Base-by-base conservation (phyloP, 495 filamentous ascomycete genomes). In the Terfezia claveryi region DNA sequence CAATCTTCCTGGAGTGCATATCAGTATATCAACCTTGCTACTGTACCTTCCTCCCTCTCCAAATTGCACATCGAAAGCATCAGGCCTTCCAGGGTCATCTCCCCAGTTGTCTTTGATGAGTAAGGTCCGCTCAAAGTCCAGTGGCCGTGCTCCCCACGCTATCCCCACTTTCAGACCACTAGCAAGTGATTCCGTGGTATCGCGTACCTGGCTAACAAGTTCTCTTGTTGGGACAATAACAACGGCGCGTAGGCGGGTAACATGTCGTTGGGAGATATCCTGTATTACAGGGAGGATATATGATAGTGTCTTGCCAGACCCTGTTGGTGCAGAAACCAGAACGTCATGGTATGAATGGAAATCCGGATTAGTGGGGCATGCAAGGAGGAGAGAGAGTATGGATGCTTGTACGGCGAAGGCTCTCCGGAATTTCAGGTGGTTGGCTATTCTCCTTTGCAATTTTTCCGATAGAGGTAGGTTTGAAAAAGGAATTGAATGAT, bases 161-260 rank as follows among this genome's bases (percentile, higher is more conserved):
- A 80, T 85, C 5, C 79, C 88, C 36, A 95, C 74, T 57, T 81
- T 82, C 20, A 93, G 68, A 17, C 78, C 78, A 53, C 37, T 68
- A 57, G 56, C 32, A 17, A 59, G 62, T n/a, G 59, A 74, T 72
- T 6, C 70, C 64, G 23, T 67, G 57, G 14, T 78, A 72, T 57
- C 81, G 37, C 80, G 74, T 8, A 82, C 87, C 67, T 98, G 91
- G 41, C 74, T 76, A 12, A 94, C 87, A 37, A 96, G 73, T 60
- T 95, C 88, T 69, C 89, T 69, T 0, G 91, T 96, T 4, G 89
- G 89, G 12, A 96, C 76, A 9, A 95, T 80, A 57, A 96, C 77
- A 7, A 95, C 64, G 2, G 77, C 88, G 50, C 83, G 73, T 0
- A 95, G 69, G 52, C 73, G 76, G 0, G 79, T 81, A 4, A 76